Conservation (phyloP, 2,329 filamentous ascomycete genomes). For the Botrytis fragariae region DNA sequence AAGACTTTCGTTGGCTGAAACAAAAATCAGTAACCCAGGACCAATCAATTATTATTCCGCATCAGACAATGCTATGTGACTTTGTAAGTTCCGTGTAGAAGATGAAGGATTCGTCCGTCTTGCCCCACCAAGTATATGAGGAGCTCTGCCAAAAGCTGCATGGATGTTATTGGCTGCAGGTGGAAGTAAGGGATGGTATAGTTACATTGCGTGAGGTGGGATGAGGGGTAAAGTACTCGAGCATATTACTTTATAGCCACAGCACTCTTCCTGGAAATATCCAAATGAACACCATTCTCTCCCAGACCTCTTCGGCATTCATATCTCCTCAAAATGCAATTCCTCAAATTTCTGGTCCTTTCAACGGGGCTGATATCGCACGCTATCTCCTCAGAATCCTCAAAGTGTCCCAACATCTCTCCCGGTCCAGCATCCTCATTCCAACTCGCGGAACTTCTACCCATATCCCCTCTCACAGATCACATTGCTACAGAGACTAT, state of each 20-base stretch:
- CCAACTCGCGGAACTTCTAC: neutral
- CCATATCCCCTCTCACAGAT: neutral
- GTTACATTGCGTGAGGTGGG: neutral
- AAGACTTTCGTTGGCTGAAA: neutral
- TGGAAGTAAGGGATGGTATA: neutral
- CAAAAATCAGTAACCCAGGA: neutral
- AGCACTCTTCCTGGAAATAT: neutral
- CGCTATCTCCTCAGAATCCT: neutral
- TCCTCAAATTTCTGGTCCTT: neutral
- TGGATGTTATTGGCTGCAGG: neutral
- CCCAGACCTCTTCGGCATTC: rapidly evolving
- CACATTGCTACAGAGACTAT: neutral
- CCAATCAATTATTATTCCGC: no score
- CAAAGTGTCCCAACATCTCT: neutral
- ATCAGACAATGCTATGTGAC: neutral
- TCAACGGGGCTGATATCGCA: neutral
- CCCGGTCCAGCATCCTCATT: neutral
- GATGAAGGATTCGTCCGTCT: neutral
- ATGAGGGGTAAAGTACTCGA: neutral
- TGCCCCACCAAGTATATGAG: neutral
- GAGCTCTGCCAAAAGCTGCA: neutral
- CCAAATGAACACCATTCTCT: neutral
- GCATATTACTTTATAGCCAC: neutral
- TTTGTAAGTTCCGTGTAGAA: neutral
- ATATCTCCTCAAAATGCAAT: neutral